Conservation (phyloP, 768 basidiomycete genomes). For the Tulasnella sp. region DNA sequence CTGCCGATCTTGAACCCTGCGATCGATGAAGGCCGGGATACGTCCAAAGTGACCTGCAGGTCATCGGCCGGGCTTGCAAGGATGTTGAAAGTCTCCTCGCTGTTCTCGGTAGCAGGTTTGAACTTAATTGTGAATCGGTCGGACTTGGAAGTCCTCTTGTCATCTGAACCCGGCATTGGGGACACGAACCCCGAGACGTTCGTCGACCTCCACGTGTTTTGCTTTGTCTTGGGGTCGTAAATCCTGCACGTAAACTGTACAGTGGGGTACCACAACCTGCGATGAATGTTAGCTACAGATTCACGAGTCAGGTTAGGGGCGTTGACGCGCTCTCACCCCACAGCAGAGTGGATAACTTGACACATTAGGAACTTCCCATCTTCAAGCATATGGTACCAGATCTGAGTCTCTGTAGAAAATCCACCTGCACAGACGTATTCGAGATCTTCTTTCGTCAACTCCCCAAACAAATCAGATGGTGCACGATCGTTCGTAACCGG, state of each 20-base stretch:
- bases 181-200: slow-evolving; percentile 71
- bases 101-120: slow-evolving; percentile 40
- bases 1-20: slow-evolving; percentile 88
- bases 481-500: slow-evolving; percentile 56
- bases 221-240: slow-evolving; percentile 62
- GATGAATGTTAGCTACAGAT: slow-evolving; percentile 14
- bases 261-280: slow-evolving; percentile 83
- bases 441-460: slow-evolving; percentile 58
- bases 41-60: slow-evolving; percentile 64
- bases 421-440: slow-evolving; percentile 76
- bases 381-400: slow-evolving; percentile 67
- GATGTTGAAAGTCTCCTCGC: slow-evolving; percentile 64
- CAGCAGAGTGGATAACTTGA: slow-evolving; percentile 77
- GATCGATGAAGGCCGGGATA: slow-evolving; percentile 52
- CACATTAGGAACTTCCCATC: slow-evolving; percentile 71
- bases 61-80: slow-evolving; percentile 66
- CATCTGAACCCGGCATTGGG: slow-evolving; percentile 46
- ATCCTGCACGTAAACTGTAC: slow-evolving; percentile 90
- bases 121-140: slow-evolving; percentile 72
- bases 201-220: slow-evolving; percentile 72
- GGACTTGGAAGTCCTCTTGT: slow-evolving; percentile 76
- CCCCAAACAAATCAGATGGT: slow-evolving; percentile 53
- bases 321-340: slow-evolving; percentile 50
- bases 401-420: slow-evolving; percentile 84
- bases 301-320: slow-evolving; percentile 17